Conservation (phyloP, 768 basidiomycete species). For the Russula emetica region DNA sequence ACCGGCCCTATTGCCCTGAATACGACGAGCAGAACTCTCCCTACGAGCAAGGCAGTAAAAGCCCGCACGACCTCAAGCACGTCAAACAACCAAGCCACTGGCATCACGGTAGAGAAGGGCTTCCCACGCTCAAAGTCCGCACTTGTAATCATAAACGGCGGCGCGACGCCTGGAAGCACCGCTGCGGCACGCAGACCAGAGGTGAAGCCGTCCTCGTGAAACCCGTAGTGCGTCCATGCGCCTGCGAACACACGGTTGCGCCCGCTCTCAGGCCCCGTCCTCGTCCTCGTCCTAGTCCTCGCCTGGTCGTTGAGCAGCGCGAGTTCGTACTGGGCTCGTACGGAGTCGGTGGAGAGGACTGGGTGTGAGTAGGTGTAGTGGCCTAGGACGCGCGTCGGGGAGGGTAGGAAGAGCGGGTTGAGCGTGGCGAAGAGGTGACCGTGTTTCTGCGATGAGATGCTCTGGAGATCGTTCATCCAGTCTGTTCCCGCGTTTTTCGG, state of each 20-base stretch:
- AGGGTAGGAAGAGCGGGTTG: too few species aligned
- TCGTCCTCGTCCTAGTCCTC: too few species aligned
- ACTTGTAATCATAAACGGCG: not conserved
- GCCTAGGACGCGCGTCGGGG: too few species aligned
- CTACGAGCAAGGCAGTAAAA: not conserved
- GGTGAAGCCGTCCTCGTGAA: conserved; percentile 77
- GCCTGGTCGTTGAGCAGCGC: conserved; percentile 41
- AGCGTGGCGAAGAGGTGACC: too few species aligned
- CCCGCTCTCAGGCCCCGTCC: conserved; percentile 52
- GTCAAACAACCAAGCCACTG: not conserved
- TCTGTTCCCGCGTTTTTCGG: too few species aligned
- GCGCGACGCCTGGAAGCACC: not conserved
- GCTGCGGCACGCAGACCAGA: conserved; percentile 38
- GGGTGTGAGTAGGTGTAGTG: too few species aligned
- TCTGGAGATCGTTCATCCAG: too few species aligned
- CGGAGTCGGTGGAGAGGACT: too few species aligned
- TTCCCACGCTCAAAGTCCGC: not conserved
- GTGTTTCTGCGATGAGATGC: too few species aligned
- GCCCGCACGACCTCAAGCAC: not conserved
- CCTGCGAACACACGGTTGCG: conserved; percentile 62
- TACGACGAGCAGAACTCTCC: not conserved
- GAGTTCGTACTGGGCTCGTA: conserved; percentile 48
- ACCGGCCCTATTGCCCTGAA: not conserved
- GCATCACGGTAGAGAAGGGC: not conserved
- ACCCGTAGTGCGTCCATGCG: conserved; percentile 75